Evolutionary conservation across 805 yeast species (phyloP).

Genomic region (Scheffersomyces coipomensis): DNA sequence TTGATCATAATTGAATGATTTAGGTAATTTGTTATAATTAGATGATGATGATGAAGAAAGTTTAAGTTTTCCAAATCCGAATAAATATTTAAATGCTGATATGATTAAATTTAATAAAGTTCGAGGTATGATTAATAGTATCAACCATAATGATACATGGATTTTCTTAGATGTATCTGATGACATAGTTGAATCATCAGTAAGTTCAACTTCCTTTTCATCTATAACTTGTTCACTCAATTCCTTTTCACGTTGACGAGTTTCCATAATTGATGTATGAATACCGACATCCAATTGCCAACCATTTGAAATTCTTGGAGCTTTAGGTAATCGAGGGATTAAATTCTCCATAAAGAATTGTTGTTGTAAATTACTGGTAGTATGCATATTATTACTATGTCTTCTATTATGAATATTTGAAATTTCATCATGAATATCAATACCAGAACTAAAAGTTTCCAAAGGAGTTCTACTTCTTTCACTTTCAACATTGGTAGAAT

Average conservation of each 20-base stretch:
- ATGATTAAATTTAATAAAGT: constrained; percentile 42
- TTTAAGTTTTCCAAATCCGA: constrained; percentile 13
- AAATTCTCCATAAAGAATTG: constrained; percentile 20
- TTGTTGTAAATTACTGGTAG: constrained; percentile 21
- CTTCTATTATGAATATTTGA: constrained; percentile 8
- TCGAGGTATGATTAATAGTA: constrained; percentile 57
- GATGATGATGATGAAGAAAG: constrained; percentile 4
- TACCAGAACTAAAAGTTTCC: constrained; percentile 6
- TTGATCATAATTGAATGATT: constrained; percentile 22
- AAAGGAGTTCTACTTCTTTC: constrained; percentile 1
- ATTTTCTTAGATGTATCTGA: background rate
- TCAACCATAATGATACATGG: constrained; percentile 41
- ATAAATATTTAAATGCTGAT: constrained; percentile 27
- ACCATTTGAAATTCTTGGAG: constrained; percentile 35
- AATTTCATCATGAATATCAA: constrained; percentile 10
- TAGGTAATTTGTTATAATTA: constrained; percentile 18
- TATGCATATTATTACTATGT: background rate
- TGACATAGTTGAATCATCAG: background rate
- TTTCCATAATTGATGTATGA: constrained; percentile 26
- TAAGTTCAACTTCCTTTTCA: background rate
- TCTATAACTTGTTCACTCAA: constrained; percentile 1
- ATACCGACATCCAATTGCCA: constrained; percentile 46
- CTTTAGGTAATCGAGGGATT: constrained; percentile 39
- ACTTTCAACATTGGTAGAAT: background rate
- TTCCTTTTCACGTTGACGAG: constrained; percentile 3